phyloP scores from a whole-genome alignment of 371 early-diverging fungal genomes.

The Catenaria anguillulae region DNA sequence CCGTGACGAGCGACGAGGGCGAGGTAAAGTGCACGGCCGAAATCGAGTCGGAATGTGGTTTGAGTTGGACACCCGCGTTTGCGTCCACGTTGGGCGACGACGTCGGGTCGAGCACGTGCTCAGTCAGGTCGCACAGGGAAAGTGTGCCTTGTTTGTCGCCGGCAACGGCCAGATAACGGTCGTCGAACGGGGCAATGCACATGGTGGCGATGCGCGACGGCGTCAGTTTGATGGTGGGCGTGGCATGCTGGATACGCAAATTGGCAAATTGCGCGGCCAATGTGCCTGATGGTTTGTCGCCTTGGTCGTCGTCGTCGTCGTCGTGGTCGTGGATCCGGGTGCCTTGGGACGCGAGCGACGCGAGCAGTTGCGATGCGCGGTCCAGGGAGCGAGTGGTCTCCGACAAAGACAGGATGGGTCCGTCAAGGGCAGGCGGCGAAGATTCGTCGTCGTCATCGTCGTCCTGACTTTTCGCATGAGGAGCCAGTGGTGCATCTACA shows the following conservation, averaged over 20 bases:
- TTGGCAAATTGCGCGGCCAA: neutral
- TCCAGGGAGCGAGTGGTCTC: neutral
- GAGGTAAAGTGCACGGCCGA: too few relatives aligned
- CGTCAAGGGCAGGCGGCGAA: neutral
- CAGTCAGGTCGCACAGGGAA: slow-evolving; percentile 2
- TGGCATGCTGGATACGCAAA: neutral
- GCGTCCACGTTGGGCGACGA: neutral
- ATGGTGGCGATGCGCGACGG: neutral
- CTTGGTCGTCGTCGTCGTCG: neutral
- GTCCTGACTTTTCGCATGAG: too few relatives aligned
- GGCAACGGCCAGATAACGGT: neutral
- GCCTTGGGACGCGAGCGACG: neutral
- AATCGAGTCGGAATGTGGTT: too few relatives aligned
- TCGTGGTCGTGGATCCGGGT: neutral
- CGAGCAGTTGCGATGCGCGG: neutral
- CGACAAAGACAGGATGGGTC: neutral
- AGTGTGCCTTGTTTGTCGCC: slow-evolving; percentile 4
- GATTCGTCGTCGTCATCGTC: neutral
- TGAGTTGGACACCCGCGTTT: neutral
- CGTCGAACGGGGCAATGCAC: neutral
- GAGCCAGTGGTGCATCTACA: neutral
- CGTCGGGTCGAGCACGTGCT: neutral
- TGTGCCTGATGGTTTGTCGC: neutral
- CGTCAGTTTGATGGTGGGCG: neutral
- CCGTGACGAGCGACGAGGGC: neutral